Evolutionary conservation across 2,329 filamentous ascomycete genomes (phyloP).

Genomic region (Xylaria sp.): DNA sequence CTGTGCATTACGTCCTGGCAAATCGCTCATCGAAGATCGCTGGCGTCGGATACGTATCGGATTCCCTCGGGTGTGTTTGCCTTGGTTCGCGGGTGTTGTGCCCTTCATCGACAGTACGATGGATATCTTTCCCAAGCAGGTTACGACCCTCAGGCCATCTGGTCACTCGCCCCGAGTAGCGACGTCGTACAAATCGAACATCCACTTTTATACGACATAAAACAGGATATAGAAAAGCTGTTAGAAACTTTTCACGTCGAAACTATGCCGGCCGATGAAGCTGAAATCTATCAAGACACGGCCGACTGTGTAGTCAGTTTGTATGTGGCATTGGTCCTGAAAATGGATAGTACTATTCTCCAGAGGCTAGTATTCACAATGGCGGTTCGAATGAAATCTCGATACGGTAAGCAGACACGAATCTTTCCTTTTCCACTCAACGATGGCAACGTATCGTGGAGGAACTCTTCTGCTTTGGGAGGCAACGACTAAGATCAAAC

Average conservation of each 20-base stretch:
- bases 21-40: conserved; percentile 19
- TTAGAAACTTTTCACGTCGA: conserved; percentile 22
- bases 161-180: conserved; percentile 10
- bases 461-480: not conserved
- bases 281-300: conserved; percentile 17
- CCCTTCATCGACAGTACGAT: conserved; percentile 29
- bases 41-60: conserved; percentile 21
- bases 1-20: conserved; percentile 32
- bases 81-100: conserved; percentile 29
- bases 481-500: conserved; percentile 19
- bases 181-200: conserved; percentile 9
- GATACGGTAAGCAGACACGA: conserved; percentile 27
- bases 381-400: conserved; percentile 27
- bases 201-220: conserved; percentile 20
- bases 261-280: conserved; percentile 27
- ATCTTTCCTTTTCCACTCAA: not conserved
- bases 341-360: conserved; percentile 15
- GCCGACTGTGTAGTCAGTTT: conserved; percentile 26
- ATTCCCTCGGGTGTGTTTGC: conserved; percentile 29
- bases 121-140: conserved; percentile 26
- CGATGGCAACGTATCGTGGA: not conserved
- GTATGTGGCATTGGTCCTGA: conserved; percentile 15
- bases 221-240: conserved; percentile 27
- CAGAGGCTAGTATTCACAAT: conserved; percentile 31
- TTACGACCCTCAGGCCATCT: conserved; percentile 23